Evolutionary conservation across 768 basidiomycete genomes (phyloP).

Genomic region (Kwoniella mangroviensis): DNA sequence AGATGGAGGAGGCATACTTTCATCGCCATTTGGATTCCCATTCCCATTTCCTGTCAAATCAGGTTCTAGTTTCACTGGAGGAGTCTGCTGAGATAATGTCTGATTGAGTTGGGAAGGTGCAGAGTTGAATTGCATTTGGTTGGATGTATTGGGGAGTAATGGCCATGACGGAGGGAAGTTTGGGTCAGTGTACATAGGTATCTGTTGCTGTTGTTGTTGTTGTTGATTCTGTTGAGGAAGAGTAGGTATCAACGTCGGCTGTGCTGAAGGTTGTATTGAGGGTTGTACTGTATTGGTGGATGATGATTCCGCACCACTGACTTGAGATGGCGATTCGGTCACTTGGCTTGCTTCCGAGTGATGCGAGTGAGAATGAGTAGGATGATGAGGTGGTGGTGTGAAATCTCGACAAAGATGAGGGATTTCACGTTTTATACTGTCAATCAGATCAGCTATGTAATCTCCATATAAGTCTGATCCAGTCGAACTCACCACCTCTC

Average conservation of each 20-base stretch:
- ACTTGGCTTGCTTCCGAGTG: slow-evolving; percentile 9
- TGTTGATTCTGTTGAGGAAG: slow-evolving; percentile 27
- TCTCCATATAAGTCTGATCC: slow-evolving; percentile 17
- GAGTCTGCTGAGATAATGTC: slow-evolving; percentile 2
- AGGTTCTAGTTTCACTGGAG: slow-evolving; percentile 7
- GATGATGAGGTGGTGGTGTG: slow-evolving; percentile 38
- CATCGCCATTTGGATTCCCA: slow-evolving; percentile 4
- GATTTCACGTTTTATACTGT: slow-evolving; percentile 92
- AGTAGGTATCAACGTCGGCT: slow-evolving; percentile 8
- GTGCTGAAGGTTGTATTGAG: slow-evolving; percentile 5
- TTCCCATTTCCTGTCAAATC: slow-evolving; percentile 17
- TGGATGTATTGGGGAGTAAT: slow-evolving; percentile 36
- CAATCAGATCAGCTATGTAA: slow-evolving; percentile 20
- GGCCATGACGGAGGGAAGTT: slow-evolving; percentile 54
- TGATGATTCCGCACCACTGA: slow-evolving; percentile 1
- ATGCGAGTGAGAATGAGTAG: slow-evolving; percentile 20
- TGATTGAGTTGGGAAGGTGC: slow-evolving; percentile 18
- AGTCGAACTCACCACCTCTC: slow-evolving; percentile 77
- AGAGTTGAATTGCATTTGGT: slow-evolving; percentile 17
- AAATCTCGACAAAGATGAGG: slow-evolving; percentile 93
- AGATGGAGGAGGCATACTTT: slow-evolving; percentile 2
- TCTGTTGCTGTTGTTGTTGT: slow-evolving; percentile 10
- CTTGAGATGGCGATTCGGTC: slow-evolving; percentile 17
- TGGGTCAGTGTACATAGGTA: slow-evolving; percentile 39
- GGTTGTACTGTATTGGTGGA: slow-evolving; percentile 4